Base-by-base conservation (phyloP, 2,329 filamentous ascomycete species). In the Nothophoma quercina region DNA sequence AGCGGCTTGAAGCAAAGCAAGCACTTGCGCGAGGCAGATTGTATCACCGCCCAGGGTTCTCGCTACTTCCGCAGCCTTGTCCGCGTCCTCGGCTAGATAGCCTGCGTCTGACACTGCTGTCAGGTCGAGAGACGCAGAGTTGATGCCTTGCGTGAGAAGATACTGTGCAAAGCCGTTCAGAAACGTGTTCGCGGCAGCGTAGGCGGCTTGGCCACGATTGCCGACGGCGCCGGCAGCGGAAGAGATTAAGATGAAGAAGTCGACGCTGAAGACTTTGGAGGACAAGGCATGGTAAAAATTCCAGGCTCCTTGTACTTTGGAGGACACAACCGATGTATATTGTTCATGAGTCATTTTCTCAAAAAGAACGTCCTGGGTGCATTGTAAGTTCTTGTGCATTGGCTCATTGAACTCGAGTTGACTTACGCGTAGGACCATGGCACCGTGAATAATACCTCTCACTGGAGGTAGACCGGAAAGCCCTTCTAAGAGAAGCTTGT, bases 191-290 rank as follows among this genome's bases (percentile, higher is more conserved):
- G 65, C 67, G 3, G 62, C 63, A 10, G 44, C 42, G 43, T 71
- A 71, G 26, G 55, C 59, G 10, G 57, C 45, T 51, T 71, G 68
- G 2, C 63, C 65, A 1, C 33, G 26, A 39, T 60, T 63, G 5
- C 65, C 65, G 55, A 64, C 44, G 2, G 64, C 47, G 18, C 48
- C 44, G 0, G 59, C 48, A 4, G 65, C 53, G 0, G 71, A 75
- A 1, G 72, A 75, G 36, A 72, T 67, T n/a, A 72, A 41, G 35
- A 77, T n/a, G 49, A 69, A 68, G 45, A 69, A 69, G 33, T 69
- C 65, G 1, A 69, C 38, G 2, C 49, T 34, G n/a, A 13, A 8
- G 4, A n/a, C n/a, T n/a, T 8, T 16, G 15, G 36, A 32, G 2
- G 55, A 39, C 2, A 63, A 44, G 3, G 36, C 25, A 5, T 38